phyloP scores from a whole-genome alignment of 2,329 filamentous ascomycete species.

The Venturiaceae sp. region DNA sequence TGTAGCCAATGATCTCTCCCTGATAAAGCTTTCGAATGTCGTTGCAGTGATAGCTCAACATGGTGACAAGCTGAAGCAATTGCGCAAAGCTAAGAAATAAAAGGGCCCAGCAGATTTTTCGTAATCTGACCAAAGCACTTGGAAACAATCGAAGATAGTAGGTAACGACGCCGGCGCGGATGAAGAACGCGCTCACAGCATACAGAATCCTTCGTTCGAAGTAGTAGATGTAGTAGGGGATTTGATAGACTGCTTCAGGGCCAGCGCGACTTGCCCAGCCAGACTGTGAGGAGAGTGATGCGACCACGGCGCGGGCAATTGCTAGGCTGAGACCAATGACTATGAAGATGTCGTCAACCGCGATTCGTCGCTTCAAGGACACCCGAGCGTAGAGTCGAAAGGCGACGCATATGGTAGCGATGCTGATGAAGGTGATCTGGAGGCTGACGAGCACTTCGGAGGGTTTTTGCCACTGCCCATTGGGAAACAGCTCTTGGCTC shows the following conservation, averaged over 20 bases:
- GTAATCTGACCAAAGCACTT: not conserved
- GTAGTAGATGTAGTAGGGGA: constrained; percentile 6
- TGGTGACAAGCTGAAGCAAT: constrained; percentile 3
- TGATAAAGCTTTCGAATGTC: constrained; percentile 5
- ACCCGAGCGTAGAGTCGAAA: constrained; percentile 6
- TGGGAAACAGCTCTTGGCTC: constrained; percentile 1
- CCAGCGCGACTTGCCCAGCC: not conserved
- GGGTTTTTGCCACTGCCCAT: constrained; percentile 1
- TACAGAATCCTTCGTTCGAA: constrained; percentile 6
- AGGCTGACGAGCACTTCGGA: not conserved
- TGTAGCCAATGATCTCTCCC: not conserved
- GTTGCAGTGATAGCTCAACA: constrained; percentile 4
- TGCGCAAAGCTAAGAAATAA: constrained; percentile 3
- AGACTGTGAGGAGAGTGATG: not conserved
- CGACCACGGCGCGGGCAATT: constrained; percentile 5
- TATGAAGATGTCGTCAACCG: constrained; percentile 6
- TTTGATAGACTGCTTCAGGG: constrained; percentile 1
- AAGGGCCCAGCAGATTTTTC: not conserved
- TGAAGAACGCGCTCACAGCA: constrained; percentile 8
- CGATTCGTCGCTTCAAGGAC: not conserved
- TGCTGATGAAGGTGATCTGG: not conserved
- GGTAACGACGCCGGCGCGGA: constrained; percentile 1
- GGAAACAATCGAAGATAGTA: constrained; percentile 9
- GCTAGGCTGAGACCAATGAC: constrained; percentile 5
- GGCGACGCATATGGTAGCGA: not conserved